Evolutionary conservation across 805 yeast species (phyloP).

Genomic region (Brettanomyces bruxellensis): DNA sequence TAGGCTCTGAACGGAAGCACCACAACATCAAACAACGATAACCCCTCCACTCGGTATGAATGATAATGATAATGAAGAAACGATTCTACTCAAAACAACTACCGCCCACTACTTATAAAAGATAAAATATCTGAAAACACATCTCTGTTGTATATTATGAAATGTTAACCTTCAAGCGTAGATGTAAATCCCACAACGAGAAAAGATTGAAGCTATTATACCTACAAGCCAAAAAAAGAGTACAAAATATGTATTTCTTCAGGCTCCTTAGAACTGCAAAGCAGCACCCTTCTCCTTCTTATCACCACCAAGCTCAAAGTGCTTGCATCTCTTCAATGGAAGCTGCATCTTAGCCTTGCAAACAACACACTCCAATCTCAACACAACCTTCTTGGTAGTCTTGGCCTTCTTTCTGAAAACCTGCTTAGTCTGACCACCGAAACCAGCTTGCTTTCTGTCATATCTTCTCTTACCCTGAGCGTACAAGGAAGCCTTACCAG

Average conservation of each 20-base stretch:
- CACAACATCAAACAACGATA: too few species aligned
- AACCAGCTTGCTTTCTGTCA: constrained; percentile 99
- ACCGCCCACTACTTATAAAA: too few species aligned
- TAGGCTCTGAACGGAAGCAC: too few species aligned
- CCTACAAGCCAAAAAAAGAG: constrained; percentile 4
- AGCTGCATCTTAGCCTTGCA: constrained; percentile 99
- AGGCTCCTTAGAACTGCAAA: constrained; percentile 78
- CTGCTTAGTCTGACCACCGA: constrained; percentile 99
- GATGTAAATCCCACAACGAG: too few species aligned
- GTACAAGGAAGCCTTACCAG: constrained; percentile 98
- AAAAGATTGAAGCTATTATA: not conserved
- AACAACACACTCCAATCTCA: constrained; percentile 96
- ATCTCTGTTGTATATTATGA: too few species aligned
- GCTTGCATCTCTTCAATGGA: constrained; percentile 99
- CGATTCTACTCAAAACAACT: too few species aligned
- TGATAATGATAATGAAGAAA: too few species aligned
- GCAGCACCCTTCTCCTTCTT: constrained; percentile 99
- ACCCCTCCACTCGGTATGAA: too few species aligned
- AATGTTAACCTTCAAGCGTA: too few species aligned
- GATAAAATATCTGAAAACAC: too few species aligned
- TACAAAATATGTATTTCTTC: constrained; percentile 7
- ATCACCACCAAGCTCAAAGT: constrained; percentile 99
- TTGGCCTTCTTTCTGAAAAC: constrained; percentile 99
- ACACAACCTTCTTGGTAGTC: constrained; percentile 99
- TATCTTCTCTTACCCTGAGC: constrained; percentile 99